Evolutionary conservation across 2,329 filamentous ascomycete genomes (phyloP).

Genomic region (Leptographium procerum): DNA sequence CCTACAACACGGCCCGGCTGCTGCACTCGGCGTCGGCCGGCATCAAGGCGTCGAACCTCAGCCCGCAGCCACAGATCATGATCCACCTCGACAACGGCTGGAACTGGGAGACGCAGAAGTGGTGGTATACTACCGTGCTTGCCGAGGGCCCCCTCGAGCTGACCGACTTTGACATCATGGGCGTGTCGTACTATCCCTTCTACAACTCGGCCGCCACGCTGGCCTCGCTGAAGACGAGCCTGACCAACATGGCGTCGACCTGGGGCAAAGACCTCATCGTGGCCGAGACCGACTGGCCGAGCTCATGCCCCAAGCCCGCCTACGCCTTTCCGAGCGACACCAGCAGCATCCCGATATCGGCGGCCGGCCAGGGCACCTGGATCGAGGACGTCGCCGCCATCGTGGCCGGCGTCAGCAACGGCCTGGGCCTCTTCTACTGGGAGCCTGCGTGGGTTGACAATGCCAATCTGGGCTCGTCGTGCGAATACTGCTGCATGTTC

Average conservation of each 20-base stretch:
- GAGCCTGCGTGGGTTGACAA: slow-evolving; percentile 27
- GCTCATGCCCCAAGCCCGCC: slow-evolving; percentile 44
- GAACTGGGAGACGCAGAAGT: slow-evolving; percentile 55
- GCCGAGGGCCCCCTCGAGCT: slow-evolving; percentile 16
- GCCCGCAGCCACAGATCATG: slow-evolving; percentile 37
- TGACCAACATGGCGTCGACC: slow-evolving; percentile 46
- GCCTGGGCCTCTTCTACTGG: slow-evolving; percentile 59
- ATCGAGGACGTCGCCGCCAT: slow-evolving; percentile 47
- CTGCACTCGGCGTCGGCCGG: slow-evolving; percentile 54
- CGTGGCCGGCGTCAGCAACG: slow-evolving; percentile 40
- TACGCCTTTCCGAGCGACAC: slow-evolving; percentile 51
- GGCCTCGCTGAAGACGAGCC: slow-evolving; percentile 38
- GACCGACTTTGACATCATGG: slow-evolving; percentile 58
- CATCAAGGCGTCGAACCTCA: slow-evolving; percentile 54
- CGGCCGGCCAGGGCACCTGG: slow-evolving; percentile 51
- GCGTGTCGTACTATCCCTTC: slow-evolving; percentile 64
- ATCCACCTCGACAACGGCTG: slow-evolving; percentile 68
- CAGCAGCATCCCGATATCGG: slow-evolving; percentile 47
- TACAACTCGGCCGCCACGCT: slow-evolving; percentile 51
- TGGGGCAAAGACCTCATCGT: slow-evolving; percentile 59
- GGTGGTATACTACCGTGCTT: slow-evolving; percentile 45
- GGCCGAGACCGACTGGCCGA: slow-evolving; percentile 61
- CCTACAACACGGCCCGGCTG: slow-evolving; percentile 46
- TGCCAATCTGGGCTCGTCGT: slow-evolving; percentile 11
- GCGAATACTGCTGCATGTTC: slow-evolving; percentile 11